Evolutionary conservation across 352 stramenopile genomes (phyloP).

Genomic region (Globisporangium emineosum): DNA sequence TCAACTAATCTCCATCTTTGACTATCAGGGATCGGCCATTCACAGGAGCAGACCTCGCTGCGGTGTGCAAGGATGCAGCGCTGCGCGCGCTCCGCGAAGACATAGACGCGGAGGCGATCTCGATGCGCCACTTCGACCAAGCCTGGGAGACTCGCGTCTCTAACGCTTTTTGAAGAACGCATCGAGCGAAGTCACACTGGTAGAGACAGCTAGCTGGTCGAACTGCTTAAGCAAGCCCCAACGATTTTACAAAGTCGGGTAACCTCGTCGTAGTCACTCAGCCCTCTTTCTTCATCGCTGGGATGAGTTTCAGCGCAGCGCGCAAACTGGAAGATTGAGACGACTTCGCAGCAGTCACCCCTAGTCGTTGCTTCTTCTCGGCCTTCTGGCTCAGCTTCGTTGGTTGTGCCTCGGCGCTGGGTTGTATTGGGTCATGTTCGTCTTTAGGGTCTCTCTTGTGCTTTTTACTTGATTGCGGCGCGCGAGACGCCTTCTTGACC

Average conservation of each 20-base stretch:
- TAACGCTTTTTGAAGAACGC: not conserved
- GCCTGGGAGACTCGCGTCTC: slow-evolving; percentile 41
- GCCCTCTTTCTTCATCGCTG: slow-evolving; percentile 5
- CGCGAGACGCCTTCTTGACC: too few species aligned
- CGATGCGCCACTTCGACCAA: slow-evolving; percentile 39
- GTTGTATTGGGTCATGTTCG: not conserved
- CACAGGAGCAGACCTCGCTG: slow-evolving; percentile 62
- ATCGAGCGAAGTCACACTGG: not conserved
- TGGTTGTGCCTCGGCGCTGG: not conserved
- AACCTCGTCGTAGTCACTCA: slow-evolving; percentile 12
- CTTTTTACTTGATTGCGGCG: too few species aligned
- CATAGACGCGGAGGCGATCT: slow-evolving; percentile 34
- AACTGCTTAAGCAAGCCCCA: too few species aligned
- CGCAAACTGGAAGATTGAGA: slow-evolving; percentile 5
- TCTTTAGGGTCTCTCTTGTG: too few species aligned
- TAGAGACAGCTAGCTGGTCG: too few species aligned
- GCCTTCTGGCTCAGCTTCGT: slow-evolving; percentile 5
- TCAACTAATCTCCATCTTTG: too few species aligned
- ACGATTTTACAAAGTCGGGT: too few species aligned
- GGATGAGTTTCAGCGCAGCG: slow-evolving; percentile 20
- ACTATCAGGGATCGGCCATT: slow-evolving; percentile 25
- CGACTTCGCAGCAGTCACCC: not conserved
- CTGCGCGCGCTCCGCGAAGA: slow-evolving; percentile 72
- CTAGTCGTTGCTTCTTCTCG: slow-evolving; percentile 10
- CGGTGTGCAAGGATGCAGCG: slow-evolving; percentile 77